Evolutionary conservation across 2,329 filamentous ascomycete genomes (phyloP).

Genomic region (Venturia nashicola): DNA sequence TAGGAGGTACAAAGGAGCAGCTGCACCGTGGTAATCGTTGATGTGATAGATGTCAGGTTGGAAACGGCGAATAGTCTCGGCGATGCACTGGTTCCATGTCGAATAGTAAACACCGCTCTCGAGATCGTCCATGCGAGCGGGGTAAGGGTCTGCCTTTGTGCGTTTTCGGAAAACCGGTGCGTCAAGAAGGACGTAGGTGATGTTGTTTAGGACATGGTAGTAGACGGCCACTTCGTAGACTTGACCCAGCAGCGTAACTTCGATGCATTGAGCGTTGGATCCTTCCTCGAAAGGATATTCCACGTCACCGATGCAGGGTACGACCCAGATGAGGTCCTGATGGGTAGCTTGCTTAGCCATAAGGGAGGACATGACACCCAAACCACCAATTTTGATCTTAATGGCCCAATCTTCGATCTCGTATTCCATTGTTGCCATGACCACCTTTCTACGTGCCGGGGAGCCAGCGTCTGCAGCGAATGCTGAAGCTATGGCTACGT

Average conservation of each 20-base stretch:
- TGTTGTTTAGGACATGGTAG: constrained; percentile 51
- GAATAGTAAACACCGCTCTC: constrained; percentile 50
- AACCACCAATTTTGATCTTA: constrained; percentile 59
- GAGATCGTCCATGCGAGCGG: constrained; percentile 58
- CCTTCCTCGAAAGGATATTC: constrained; percentile 46
- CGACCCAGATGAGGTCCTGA: constrained; percentile 49
- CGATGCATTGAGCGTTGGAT: constrained; percentile 45
- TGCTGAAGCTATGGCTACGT: neutral
- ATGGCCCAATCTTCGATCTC: constrained; percentile 59
- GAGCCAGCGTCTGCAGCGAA: neutral
- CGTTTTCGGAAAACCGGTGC: constrained; percentile 55
- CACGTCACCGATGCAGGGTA: constrained; percentile 46
- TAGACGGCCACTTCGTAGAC: constrained; percentile 51
- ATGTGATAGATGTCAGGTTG: constrained; percentile 53
- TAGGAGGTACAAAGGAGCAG: constrained; percentile 52
- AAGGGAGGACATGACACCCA: constrained; percentile 58
- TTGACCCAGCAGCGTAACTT: constrained; percentile 47
- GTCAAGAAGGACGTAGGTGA: constrained; percentile 56
- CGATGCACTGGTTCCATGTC: constrained; percentile 57
- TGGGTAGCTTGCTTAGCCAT: constrained; percentile 57
- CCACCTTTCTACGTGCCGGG: constrained; percentile 21
- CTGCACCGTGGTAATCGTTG: constrained; percentile 50
- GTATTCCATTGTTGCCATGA: constrained; percentile 62
- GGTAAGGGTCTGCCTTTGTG: constrained; percentile 50
- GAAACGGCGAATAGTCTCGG: constrained; percentile 50